Evolutionary conservation across 495 filamentous ascomycete genomes (phyloP), one percentile per base, ranked within the genome.

Genomic region (Tetracladium marchalianum): DNA sequence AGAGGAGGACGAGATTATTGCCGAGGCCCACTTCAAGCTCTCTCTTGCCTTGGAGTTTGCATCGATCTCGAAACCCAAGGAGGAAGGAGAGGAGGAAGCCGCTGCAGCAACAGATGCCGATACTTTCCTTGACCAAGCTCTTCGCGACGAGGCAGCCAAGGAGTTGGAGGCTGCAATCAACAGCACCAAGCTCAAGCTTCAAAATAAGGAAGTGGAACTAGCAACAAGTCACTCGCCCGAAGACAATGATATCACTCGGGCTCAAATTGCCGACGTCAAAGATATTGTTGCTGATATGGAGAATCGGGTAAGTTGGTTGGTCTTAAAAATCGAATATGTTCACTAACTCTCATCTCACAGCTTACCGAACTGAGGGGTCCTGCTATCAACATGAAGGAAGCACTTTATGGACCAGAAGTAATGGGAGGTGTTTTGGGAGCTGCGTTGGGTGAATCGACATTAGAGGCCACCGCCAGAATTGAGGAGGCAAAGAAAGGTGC

Each of bases 21-120:
- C 90, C 27, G 92, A 99, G 71, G 90, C 86, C 33, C 86, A 97
- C 62, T 97, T 81, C 68, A 96, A 95, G 62, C 78, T 97, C 37
- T 95, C 93, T 1, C 79, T 99, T 35, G 93, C 92, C 0, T 77
- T 97, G 15, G 92, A 99, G 62, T 97, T 97, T 52, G 82, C 84
- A 11, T 87, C 87, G 0, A 76, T 87, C n/a, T 85, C 76, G 31
- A 48, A 35, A 12, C 75, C 79, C 34, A 70, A 73, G 11, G 63
- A 71, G 22, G 74, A 76, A 32, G 71, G 74, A 27, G 62, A 66
- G 18, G 62, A 53, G 11, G 57, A 66, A 15, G 49, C 54, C 8
- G 54, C 59, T 9, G 53, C 53, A 8, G 53, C 50, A 1, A 55
- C 53, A 10, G 50, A 62, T 15, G 35, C 27, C 36, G 63, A 55